Base-by-base conservation (phyloP, 257 asterid genomes). In the Nicotiana tabacum region DNA sequence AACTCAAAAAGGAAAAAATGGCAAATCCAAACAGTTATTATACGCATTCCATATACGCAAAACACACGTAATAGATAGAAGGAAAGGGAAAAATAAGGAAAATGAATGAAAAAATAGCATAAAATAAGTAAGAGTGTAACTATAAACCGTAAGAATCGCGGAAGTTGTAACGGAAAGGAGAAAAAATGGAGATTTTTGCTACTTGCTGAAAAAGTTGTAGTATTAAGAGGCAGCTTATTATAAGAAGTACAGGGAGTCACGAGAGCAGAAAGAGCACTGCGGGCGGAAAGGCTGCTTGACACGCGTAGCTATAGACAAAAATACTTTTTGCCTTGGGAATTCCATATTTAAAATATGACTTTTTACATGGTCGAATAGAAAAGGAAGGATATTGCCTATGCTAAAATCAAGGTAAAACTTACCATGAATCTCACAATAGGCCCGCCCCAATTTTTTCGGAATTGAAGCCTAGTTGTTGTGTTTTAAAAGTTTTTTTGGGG, bases 91-190 rank as follows among this genome's bases (percentile, higher is more conserved):
- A 37, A 30, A 6, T 3, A 60, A 48, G 4, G 57, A 17, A 16
- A 43, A 66, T 53, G n/a, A 5, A 61, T 55, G 8, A 55, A 66
- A 82, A 69, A 0, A n/a, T 6, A 61, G 16, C 37, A 64, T 1
- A 48, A 33, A 65, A 13, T 1, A 11, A 66, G 15, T 30, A 15
- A n/a, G 17, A 11, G 65, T n/a, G 64, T 60, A 78, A 77, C 30
- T 48, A 18, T n/a, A 74, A 64, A 17, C 57, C 35, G 81, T 76
- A 24, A 82, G 16, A 48, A 74, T 69, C 80, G 30, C 83, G 85
- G 8, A 55, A 82, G 5, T 62, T 43, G 48, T 0, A 72, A n/a
- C 61, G 46, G 74, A 66, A 66, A 66, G 33, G 13, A 15, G 24
- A 39, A 24, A 64, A 12, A 64, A 64, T 64, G 8, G 12, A 12